Evolutionary conservation across 805 yeast genomes (phyloP), one percentile per base, ranked within the genome.

Genomic region (Candida morakotiae): DNA sequence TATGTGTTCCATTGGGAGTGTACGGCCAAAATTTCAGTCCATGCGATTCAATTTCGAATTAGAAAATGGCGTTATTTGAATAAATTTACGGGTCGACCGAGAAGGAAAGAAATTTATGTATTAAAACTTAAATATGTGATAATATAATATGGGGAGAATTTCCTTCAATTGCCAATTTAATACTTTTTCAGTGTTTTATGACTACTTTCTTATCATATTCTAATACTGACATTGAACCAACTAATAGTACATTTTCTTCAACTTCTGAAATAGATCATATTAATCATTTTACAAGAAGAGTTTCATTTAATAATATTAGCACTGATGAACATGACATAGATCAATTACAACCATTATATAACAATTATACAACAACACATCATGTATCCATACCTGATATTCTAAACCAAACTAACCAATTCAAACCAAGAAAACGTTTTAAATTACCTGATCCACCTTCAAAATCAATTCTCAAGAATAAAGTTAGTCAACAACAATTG

Each of bases 281-380:
- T 6, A 34, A 41, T 23, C 39, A 28, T 32, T 47, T 38, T 32
- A 38, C 67, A 9, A 44, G 72, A 35, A 50, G 74, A 32, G 76
- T 71, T 2, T 68, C 74, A 10, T 71, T 71, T 53, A 67, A 66
- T 45, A 67, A 68, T 43, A 46, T 69, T 29, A 51, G 58, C 27
- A 67, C 67, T 5, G 60, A 38, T 46, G 35, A 38, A 24, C 35
- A 36, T 10, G 13, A 20, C 7, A 17, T 15, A 11, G n/a, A 11
- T 9, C 10, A 23, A 10, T 6, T 15, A n/a, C 31, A 18, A 15
- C 20, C 29, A 22, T 18, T 13, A 8, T 16, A 15, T 30, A 10
- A 25, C 11, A 25, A 15, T 27, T 16, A 18, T 9, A 5, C 30
- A 18, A 6, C 28, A 18, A 9, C 35, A 14, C 28, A 51, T 49